Conservation (phyloP, 176 grass and related monocot genomes). For the Triticum timopheevii region DNA sequence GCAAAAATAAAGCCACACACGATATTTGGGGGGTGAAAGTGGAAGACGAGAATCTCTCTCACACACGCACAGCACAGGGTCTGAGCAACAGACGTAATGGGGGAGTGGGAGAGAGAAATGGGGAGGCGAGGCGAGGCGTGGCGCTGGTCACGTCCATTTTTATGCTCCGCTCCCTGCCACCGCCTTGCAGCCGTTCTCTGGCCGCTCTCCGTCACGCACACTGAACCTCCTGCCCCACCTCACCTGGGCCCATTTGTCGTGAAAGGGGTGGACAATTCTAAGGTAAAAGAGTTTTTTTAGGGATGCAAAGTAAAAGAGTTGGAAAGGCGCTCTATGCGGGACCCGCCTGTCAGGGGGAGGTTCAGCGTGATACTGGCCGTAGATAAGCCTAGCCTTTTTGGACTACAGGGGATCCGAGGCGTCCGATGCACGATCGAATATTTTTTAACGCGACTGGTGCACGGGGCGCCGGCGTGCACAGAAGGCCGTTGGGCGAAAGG, state of each 20-base stretch:
- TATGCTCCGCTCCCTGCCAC: neutral
- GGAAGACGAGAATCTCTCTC: neutral
- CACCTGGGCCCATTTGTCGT: neutral
- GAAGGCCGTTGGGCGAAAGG: neutral
- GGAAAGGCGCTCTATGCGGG: neutral
- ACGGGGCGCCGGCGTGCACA: neutral
- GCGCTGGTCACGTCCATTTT: conserved; percentile 28
- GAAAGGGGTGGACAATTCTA: neutral
- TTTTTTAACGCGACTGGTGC: neutral
- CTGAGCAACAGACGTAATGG: neutral
- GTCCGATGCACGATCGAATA: neutral
- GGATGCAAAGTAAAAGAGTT: neutral
- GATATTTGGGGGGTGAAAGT: neutral
- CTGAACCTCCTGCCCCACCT: neutral
- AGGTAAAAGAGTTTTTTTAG: neutral
- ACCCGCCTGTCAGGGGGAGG: neutral
- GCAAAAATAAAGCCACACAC: neutral
- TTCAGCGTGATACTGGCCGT: neutral
- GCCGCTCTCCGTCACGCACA: neutral
- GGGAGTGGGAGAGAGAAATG: neutral
- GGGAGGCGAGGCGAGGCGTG: neutral
- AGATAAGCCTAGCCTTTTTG: neutral
- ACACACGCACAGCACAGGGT: neutral
- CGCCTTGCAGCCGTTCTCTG: neutral
- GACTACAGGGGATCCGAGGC: neutral